A percentile compares a stretch with the other conserved stretches of the same genome.
Evolutionary conservation across 1,139 yeast species (phyloP).

Genomic region (Sugiyamaella xylanicola): DNA sequence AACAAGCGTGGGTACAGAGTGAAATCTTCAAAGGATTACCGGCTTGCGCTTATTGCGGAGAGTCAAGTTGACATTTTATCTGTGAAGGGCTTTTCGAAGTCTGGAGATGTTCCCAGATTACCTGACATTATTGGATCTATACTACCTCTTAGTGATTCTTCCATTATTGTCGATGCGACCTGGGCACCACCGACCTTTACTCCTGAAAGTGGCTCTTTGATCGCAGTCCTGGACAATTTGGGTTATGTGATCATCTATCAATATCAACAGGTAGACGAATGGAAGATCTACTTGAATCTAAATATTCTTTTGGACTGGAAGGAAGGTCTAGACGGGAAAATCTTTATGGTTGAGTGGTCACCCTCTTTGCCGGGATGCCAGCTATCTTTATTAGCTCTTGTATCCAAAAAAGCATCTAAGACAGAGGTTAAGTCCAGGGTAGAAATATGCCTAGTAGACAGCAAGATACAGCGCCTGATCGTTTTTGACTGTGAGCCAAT

Average conservation of each 20-base stretch:
- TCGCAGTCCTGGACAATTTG: not conserved
- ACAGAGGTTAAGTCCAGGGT: not conserved
- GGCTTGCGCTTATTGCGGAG: not conserved
- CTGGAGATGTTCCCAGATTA: not conserved
- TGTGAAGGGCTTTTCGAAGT: not conserved
- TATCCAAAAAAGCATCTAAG: no score
- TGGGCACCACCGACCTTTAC: constrained; percentile 2
- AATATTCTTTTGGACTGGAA: constrained; percentile 4
- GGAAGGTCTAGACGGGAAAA: not conserved
- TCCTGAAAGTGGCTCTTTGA: not conserved
- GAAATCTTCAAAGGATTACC: constrained; percentile 2
- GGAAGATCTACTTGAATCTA: not conserved
- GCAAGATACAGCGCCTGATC: not conserved
- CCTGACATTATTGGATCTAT: constrained; percentile 6
- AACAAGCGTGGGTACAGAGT: not conserved
- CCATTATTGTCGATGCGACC: not conserved
- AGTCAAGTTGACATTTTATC: constrained; percentile 2
- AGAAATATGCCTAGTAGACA: not conserved
- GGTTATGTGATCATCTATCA: constrained; percentile 4
- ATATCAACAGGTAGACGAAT: not conserved
- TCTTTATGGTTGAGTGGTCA: not conserved
- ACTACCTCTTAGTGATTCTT: not conserved
- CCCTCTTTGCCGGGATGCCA: not conserved
- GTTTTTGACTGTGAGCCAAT: not conserved
- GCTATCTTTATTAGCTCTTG: not conserved